These are phyloP conservation scores for Dactylellina parvicollis DNA, from an alignment of 2,329 filamentous ascomycete species.

Conservation along the genomic window DNA sequence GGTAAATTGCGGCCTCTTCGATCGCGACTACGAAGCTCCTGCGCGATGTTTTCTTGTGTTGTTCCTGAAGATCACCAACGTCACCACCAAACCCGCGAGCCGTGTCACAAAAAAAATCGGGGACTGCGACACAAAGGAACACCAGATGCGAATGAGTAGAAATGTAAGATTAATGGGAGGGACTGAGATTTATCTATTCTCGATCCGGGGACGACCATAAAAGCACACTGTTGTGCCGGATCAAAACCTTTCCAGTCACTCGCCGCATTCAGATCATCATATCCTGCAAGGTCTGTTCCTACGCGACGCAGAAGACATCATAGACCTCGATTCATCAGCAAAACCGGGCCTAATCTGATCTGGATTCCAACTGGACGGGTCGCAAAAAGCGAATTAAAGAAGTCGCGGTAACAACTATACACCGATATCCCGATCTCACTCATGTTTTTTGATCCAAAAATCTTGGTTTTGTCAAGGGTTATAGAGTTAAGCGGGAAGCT, in stretches of 20 bases:
- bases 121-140: background rate
- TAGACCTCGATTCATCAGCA: slow-evolving; percentile 1
- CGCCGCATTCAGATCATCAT: slow-evolving; percentile 2
- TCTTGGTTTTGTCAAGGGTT: background rate
- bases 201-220: background rate
- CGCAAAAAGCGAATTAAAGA: background rate
- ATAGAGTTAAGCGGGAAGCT: background rate
- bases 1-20: background rate
- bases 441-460: background rate
- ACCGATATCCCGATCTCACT: slow-evolving; percentile 10
- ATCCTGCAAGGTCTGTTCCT: no score
- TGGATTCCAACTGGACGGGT: background rate
- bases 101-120: background rate
- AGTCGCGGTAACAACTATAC: background rate
- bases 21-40: background rate
- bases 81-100: background rate
- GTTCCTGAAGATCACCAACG: background rate
- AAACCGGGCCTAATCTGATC: slow-evolving; percentile 2
- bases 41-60: background rate
- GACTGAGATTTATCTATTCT: background rate
- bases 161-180: background rate
- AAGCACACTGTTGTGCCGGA: background rate
- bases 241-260: background rate
- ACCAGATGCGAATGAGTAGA: no score
- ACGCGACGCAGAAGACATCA: slow-evolving; percentile 14